Evolutionary conservation across 768 basidiomycete species (phyloP).

Genomic region (Trametes elegans): DNA sequence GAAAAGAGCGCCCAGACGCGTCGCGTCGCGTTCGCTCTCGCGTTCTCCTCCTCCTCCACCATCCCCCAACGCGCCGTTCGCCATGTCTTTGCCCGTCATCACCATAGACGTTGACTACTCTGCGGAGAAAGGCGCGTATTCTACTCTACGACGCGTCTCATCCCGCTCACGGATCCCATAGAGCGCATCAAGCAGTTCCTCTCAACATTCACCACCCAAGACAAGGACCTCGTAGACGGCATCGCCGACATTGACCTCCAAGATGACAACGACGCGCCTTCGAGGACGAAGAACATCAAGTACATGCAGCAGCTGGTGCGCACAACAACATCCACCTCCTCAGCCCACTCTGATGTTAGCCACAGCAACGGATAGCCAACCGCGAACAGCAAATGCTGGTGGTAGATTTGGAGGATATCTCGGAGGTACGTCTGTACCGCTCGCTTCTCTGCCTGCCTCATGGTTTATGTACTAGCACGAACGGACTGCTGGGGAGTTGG

Average conservation of each 20-base stretch:
- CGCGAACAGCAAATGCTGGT: conserved; percentile 87
- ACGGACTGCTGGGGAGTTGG: conserved; percentile 69
- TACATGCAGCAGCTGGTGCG: conserved; percentile 85
- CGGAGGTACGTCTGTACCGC: conserved; percentile 47
- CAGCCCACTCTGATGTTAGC: conserved; percentile 14
- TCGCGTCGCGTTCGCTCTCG: conserved; percentile 24
- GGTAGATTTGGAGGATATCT: conserved; percentile 87
- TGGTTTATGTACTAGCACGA: conserved; percentile 51
- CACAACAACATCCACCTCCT: not conserved
- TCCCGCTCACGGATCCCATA: conserved; percentile 26
- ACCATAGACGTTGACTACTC: conserved; percentile 65
- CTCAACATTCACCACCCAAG: conserved; percentile 58
- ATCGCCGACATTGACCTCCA: conserved; percentile 71
- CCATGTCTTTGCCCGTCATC: conserved; percentile 66
- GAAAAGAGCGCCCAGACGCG: not conserved
- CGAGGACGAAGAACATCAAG: conserved; percentile 51
- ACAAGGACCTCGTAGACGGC: conserved; percentile 64
- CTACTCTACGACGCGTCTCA: not conserved
- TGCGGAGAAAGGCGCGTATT: conserved; percentile 60
- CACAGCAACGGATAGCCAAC: conserved; percentile 88
- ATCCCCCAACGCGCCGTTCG: conserved; percentile 22
- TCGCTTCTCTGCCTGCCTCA: conserved; percentile 4
- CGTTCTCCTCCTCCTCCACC: conserved; percentile 24
- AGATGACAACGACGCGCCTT: conserved; percentile 41
- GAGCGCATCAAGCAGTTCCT: conserved; percentile 72